Percentiles rank a stretch among this genome's conserved stretches.
Conservation (phyloP, 2,329 filamentous ascomycete genomes). For the Apiospora aurea region DNA sequence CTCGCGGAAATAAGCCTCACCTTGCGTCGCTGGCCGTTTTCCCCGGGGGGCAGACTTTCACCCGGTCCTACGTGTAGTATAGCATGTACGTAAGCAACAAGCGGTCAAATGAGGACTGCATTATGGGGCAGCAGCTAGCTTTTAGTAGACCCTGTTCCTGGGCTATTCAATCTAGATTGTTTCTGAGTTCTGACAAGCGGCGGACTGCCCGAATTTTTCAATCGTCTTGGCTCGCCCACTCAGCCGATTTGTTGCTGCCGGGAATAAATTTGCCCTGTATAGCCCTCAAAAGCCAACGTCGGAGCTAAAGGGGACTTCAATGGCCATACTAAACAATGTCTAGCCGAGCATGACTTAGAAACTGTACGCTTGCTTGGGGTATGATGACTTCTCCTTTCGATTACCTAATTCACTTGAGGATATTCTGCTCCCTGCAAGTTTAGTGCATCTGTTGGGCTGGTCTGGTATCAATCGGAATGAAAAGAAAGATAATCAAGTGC, state of each 20-base stretch:
- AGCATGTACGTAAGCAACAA: neutral
- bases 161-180: neutral
- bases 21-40: neutral
- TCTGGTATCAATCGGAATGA: too few relatives aligned
- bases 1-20: conserved; percentile 9
- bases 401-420: too few relatives aligned
- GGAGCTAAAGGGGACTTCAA: neutral
- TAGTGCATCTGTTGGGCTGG: too few relatives aligned
- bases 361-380: too few relatives aligned
- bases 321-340: too few relatives aligned
- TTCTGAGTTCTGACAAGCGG: neutral
- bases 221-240: neutral
- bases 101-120: neutral
- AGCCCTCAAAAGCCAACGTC: neutral
- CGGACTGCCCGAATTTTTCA: neutral
- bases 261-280: neutral
- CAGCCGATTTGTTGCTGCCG: neutral
- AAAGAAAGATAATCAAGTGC: too few relatives aligned
- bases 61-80: neutral
- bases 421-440: too few relatives aligned
- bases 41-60: neutral
- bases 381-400: too few relatives aligned
- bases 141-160: neutral
- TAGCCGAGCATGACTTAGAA: too few relatives aligned
- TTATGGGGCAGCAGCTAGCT: neutral